Conservation (phyloP, 768 basidiomycete genomes). For the Cubamyces lactineus region DNA sequence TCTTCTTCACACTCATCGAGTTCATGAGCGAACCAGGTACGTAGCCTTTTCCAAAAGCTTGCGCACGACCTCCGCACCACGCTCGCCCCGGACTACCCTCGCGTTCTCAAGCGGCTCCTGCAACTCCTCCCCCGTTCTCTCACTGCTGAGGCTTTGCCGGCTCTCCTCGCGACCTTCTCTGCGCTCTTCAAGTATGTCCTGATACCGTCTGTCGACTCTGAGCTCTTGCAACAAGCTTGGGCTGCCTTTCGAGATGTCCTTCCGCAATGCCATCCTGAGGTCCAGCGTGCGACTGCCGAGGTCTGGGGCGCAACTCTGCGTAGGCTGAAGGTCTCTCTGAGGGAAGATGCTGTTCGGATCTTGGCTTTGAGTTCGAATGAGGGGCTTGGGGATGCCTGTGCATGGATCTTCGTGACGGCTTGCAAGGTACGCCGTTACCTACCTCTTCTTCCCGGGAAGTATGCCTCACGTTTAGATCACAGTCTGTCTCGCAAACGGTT, state of each 20-base stretch:
- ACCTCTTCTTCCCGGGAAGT: not conserved
- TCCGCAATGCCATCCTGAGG: constrained; percentile 65
- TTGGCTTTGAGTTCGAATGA: constrained; percentile 49
- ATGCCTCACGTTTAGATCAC: not conserved
- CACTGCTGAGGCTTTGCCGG: constrained; percentile 59
- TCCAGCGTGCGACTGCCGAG: constrained; percentile 79
- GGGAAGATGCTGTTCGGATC: constrained; percentile 58
- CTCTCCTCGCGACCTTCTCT: constrained; percentile 69
- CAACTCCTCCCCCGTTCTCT: constrained; percentile 60
- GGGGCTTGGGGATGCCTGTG: constrained; percentile 61
- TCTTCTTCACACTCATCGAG: not conserved
- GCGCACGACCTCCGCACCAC: constrained; percentile 82
- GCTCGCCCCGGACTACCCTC: constrained; percentile 61
- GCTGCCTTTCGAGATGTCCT: constrained; percentile 49
- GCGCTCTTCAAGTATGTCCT: constrained; percentile 74
- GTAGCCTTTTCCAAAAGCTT: constrained; percentile 77
- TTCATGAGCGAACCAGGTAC: constrained; percentile 16
- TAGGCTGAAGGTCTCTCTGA: constrained; percentile 62
- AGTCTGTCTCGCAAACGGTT: constrained; percentile 84
- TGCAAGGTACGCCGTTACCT: constrained; percentile 61
- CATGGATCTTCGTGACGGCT: constrained; percentile 77
- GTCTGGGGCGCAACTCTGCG: constrained; percentile 85
- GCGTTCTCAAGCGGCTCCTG: constrained; percentile 59
- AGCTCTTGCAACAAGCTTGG: constrained; percentile 67
- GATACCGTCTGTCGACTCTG: constrained; percentile 58